Evolutionary conservation across 768 basidiomycete species (phyloP).

Genomic region (Trametes gibbosa): DNA sequence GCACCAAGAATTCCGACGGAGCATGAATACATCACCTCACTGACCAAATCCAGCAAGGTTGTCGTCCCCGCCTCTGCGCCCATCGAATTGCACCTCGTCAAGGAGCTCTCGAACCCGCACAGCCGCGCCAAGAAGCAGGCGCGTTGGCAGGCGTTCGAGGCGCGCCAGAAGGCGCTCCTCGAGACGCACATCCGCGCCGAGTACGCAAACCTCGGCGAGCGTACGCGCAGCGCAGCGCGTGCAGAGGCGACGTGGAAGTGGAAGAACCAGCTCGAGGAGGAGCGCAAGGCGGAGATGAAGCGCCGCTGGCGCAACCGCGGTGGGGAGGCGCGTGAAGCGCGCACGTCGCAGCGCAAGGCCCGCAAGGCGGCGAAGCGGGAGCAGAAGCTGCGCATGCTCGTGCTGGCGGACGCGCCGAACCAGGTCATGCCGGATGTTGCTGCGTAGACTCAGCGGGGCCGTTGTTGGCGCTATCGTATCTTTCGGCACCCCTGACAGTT

Average conservation of each 20-base stretch:
- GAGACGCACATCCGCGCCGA: constrained; percentile 47
- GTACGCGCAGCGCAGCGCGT: constrained; percentile 58
- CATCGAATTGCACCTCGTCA: constrained; percentile 61
- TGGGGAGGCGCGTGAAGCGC: constrained; percentile 25
- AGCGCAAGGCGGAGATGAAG: constrained; percentile 60
- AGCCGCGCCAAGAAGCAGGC: constrained; percentile 78
- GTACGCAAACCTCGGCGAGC: constrained; percentile 54
- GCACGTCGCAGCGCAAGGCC: constrained; percentile 21
- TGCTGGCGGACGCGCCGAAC: constrained; percentile 30
- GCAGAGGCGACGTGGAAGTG: constrained; percentile 78
- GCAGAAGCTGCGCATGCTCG: constrained; percentile 30
- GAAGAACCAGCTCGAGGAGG: constrained; percentile 54
- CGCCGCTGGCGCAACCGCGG: constrained; percentile 46
- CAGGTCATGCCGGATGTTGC: constrained; percentile 27
- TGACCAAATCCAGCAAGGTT: constrained; percentile 39
- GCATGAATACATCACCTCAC: constrained; percentile 54
- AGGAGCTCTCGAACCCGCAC: constrained; percentile 80
- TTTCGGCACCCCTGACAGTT: background rate
- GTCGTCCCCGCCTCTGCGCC: constrained; percentile 52
- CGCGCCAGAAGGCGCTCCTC: constrained; percentile 47
- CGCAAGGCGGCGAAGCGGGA: constrained; percentile 5
- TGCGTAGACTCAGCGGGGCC: background rate
- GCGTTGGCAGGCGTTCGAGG: constrained; percentile 64
- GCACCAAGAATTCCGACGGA: constrained; percentile 36
- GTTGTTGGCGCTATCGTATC: background rate